Base-by-base conservation (phyloP, 2,329 filamentous ascomycete genomes). In the Aureobasidium sp. region DNA sequence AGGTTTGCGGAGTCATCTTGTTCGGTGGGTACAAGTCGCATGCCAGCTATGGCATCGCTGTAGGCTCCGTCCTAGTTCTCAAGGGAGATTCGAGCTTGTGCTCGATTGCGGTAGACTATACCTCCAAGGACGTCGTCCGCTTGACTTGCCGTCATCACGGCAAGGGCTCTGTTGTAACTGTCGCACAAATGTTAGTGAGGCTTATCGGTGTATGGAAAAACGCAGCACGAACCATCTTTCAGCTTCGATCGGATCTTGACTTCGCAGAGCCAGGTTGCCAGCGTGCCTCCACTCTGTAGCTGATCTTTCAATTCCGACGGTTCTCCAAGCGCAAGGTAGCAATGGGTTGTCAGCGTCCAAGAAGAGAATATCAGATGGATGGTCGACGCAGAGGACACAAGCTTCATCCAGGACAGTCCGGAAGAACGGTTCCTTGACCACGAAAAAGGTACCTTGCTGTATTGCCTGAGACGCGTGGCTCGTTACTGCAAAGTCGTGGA, bases 321-420 rank as follows among this genome's bases (percentile, higher is more conserved):
- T 16, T 32, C 36, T 59, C 55, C 55, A 59, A 14, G 27, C 21
- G 25, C 4, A 14, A 7, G 55, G 55, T 29, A 57, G 11, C 14
- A 57, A 29, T 13, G 42, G 39, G 11, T 47, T 21, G 16, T 45
- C n/a, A 4, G 21, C 30, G n/a, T 57, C 53, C 53, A 57, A 45
- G 32, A 57, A 57, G 30, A 57, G 29, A 27, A 57, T 57, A 14
- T 57, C 53, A 14, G 53, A 57, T 2, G 53, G 53, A 47, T 57
- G 53, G 8, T 57, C 53, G 32, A 57, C 10, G 21, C 44, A 59
- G 1, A 59, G 55, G 4, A 48, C 55, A 32, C 44, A 49, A 9
- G 44, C 55, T 16, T 59, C 34, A 16, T 59, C 55, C 13, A 59
- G 13, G 14, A 59, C 44, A 34, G 41, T 41, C 25, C 34, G 47